Percentiles rank a stretch among this genome's conserved stretches.
Evolutionary conservation across 2,329 filamentous ascomycete species (phyloP).

Genomic region (Rhinocladiella mackenziei): DNA sequence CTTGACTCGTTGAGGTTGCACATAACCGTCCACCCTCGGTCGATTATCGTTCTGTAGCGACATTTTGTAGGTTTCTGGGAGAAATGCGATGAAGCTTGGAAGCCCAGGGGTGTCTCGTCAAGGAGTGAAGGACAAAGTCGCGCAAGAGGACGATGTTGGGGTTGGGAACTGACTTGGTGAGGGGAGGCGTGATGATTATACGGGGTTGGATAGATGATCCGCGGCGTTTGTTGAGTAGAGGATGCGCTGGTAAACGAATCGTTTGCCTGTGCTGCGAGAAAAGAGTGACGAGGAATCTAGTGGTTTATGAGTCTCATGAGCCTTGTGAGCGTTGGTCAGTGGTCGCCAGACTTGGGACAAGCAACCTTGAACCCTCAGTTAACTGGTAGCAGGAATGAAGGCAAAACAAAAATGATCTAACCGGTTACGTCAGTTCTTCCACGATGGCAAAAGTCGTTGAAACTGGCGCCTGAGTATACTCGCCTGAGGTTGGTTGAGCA

Average conservation of each 20-base stretch:
- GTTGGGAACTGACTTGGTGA: not conserved
- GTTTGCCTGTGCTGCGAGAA: not conserved
- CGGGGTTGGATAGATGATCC: no score
- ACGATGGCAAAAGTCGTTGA: no score
- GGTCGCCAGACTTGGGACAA: no score
- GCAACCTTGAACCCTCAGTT: no score
- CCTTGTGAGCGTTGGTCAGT: no score
- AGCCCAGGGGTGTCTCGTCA: not conserved
- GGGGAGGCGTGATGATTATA: no score
- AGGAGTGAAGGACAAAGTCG: not conserved
- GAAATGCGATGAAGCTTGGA: not conserved
- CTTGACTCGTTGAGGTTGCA: constrained; percentile 54
- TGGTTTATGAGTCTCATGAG: no score
- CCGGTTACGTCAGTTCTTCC: not conserved
- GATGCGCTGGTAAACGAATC: no score
- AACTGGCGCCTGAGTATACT: no score
- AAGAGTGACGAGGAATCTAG: not conserved
- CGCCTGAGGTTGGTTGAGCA: no score
- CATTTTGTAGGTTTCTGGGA: constrained; percentile 6
- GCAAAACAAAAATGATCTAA: not conserved
- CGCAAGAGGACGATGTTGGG: not conserved
- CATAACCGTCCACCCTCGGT: constrained; percentile 22
- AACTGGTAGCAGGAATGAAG: no score
- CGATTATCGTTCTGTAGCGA: constrained; percentile 24
- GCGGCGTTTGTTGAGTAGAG: not conserved